Base-by-base conservation (phyloP, 257 asterid species). In the Solanum sejunctum region DNA sequence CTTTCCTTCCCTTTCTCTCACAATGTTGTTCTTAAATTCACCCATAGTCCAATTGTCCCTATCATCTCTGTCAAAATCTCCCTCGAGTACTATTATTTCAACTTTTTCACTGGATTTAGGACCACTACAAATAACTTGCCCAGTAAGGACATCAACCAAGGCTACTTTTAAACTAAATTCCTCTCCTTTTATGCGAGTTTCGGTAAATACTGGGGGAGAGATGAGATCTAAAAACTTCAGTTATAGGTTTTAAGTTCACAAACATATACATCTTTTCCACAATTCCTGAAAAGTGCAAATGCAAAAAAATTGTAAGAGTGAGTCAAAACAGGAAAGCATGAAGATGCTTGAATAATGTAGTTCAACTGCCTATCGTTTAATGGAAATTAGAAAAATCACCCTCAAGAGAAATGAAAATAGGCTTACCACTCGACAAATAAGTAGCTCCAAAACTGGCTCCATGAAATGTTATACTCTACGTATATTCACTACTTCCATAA, bases 371-470 rank as follows among this genome's bases (percentile, higher is more conserved):
- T 92, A 95, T 98, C 96, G 61, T 87, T 91, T 91, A 86, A 89
- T 89, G 84, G 87, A 23, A 77, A 70, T 70, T 70, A 78, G 82
- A 10, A 78, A 78, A 9, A 8, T 9, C 58, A 15, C 26, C 26
- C 8, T 77, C 39, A 51, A 77, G 3, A 28, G 32, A 28, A 28
- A 28, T 28, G 18, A 49, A 36, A 17, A 41, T 32, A 67, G 18
- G 57, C 97, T 92, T 94, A 95, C 98, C 86, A 94, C 94, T 94
- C 89, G 90, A 63, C 98, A 95, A 88, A 95, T 91, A 86, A 94
- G 84, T 58, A 98, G 98, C 94, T 95, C 98, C 91, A 95, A 85
- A 88, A 91, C 95, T 1, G 97, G 95, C 92, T 91, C 97, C 89
- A 94, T 89, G 56, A 92, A 88, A 58, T 85, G 88, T 85, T 95